These are phyloP conservation scores for Trametopsis cervina DNA, from an alignment of 768 basidiomycete species.

Conservation along the genomic window DNA sequence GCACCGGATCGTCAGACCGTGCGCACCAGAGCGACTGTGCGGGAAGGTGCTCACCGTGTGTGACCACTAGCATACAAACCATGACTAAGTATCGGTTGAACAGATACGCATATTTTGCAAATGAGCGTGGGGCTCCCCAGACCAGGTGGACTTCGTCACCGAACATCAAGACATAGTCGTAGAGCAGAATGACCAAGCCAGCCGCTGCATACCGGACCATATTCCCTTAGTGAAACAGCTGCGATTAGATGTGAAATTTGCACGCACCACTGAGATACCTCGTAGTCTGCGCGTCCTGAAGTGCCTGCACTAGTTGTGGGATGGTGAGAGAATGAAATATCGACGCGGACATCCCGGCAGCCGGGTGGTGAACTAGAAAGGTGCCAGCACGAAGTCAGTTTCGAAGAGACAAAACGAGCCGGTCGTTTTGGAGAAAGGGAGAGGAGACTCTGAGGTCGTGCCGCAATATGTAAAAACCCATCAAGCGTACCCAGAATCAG, in stretches of 20 bases:
- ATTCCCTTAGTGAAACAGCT: background rate
- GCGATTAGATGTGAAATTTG: background rate
- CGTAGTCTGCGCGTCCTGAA: conserved; percentile 15
- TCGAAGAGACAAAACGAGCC: too few relatives aligned
- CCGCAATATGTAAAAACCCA: too few relatives aligned
- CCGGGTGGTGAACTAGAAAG: too few relatives aligned
- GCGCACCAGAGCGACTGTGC: background rate
- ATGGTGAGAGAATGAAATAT: background rate
- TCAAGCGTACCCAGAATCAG: too few relatives aligned
- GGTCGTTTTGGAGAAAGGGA: too few relatives aligned
- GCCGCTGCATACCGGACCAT: conserved; percentile 16
- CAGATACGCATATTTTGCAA: conserved; percentile 34
- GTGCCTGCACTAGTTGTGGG: conserved; percentile 6
- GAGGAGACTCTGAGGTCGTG: too few relatives aligned
- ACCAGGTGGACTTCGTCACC: conserved; percentile 33
- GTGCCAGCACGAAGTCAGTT: too few relatives aligned
- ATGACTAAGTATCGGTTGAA: conserved; percentile 33
- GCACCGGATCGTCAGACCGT: background rate
- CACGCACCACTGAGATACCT: conserved; percentile 17
- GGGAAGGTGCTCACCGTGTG: conserved; percentile 20
- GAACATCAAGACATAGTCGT: conserved; percentile 36
- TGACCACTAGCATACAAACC: conserved; percentile 17
- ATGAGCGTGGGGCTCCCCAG: conserved; percentile 31
- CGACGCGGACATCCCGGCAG: background rate
- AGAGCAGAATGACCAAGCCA: conserved; percentile 29